Evolutionary conservation across 305 asterid genomes (phyloP).

Genomic region (Coffea humblotiana): DNA sequence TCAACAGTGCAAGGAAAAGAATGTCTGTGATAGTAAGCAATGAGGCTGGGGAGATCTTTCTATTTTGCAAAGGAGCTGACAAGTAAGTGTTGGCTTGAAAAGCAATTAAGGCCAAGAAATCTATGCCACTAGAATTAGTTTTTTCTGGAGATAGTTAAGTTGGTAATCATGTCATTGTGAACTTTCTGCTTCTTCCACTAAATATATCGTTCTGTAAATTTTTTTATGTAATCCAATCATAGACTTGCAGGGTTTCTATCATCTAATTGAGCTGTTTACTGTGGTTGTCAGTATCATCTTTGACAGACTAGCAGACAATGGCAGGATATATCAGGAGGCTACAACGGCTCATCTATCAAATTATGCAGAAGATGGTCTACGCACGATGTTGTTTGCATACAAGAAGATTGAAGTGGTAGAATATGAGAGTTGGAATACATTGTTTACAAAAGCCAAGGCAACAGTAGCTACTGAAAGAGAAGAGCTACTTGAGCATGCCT

Average conservation of each 20-base stretch:
- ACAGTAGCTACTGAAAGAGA: conserved; percentile 76
- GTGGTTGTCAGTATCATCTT: conserved; percentile 64
- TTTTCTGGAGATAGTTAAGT: no score
- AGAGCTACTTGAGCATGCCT: conserved; percentile 64
- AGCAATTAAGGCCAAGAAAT: no score
- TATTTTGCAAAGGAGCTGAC: conserved; percentile 98
- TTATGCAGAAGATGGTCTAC: conserved; percentile 90
- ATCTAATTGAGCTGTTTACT: conserved; percentile 4
- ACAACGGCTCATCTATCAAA: conserved; percentile 76
- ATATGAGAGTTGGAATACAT: conserved; percentile 70
- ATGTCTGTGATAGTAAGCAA: conserved; percentile 87
- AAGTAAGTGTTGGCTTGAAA: conserved; percentile 41
- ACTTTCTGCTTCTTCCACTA: not conserved
- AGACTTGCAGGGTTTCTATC: not conserved
- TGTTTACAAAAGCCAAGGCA: conserved; percentile 70
- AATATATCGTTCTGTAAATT: not conserved
- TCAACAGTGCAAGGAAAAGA: conserved; percentile 93
- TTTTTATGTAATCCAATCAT: not conserved
- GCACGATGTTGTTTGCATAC: conserved; percentile 88
- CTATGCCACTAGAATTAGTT: not conserved
- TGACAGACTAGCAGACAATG: conserved; percentile 73
- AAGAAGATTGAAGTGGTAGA: conserved; percentile 69
- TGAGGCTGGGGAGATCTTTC: conserved; percentile 74
- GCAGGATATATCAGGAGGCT: conserved; percentile 64
- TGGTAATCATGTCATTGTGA: no score